A percentile compares a stretch with the other conserved stretches of the same genome.
Evolutionary conservation across 805 yeast species (phyloP).

Genomic region (Blastobotrys chiropterorum): DNA sequence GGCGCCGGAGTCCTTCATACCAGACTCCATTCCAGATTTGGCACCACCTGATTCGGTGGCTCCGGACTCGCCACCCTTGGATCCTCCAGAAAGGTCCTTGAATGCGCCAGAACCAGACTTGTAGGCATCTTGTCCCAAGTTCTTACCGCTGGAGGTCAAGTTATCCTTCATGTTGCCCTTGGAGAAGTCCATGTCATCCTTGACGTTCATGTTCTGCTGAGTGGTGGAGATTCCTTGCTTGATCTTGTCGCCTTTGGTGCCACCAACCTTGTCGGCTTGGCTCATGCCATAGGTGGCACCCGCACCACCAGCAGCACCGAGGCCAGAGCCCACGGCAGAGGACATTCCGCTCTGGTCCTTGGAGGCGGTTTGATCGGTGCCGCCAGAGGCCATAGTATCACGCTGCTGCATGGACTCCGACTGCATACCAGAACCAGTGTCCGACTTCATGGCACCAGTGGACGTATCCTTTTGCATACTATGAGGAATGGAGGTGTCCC

Average conservation of each 20-base stretch:
- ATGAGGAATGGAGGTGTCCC: background rate
- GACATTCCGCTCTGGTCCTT: background rate
- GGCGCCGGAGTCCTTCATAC: background rate
- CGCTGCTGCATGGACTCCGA: too few relatives aligned
- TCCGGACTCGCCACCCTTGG: too few relatives aligned
- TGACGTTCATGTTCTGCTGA: background rate
- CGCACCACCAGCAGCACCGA: slow-evolving; percentile 9
- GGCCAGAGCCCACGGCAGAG: slow-evolving; percentile 3
- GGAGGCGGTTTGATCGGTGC: background rate
- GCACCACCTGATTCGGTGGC: background rate
- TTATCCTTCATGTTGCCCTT: background rate
- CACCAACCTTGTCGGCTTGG: too few relatives aligned
- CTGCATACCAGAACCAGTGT: too few relatives aligned
- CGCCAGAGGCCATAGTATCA: too few relatives aligned
- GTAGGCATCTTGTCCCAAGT: background rate
- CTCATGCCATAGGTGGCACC: too few relatives aligned
- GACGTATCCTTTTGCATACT: background rate
- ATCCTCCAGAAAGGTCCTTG: too few relatives aligned
- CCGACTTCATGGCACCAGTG: background rate
- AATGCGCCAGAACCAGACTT: background rate
- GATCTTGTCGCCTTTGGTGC: too few relatives aligned
- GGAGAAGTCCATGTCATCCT: too few relatives aligned
- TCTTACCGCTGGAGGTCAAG: background rate
- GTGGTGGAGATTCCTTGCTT: background rate
- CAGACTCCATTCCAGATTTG: background rate